Evolutionary conservation across 192 early-diverging fungal genomes (phyloP).

Genomic region (Dimargaris xerosporica): DNA sequence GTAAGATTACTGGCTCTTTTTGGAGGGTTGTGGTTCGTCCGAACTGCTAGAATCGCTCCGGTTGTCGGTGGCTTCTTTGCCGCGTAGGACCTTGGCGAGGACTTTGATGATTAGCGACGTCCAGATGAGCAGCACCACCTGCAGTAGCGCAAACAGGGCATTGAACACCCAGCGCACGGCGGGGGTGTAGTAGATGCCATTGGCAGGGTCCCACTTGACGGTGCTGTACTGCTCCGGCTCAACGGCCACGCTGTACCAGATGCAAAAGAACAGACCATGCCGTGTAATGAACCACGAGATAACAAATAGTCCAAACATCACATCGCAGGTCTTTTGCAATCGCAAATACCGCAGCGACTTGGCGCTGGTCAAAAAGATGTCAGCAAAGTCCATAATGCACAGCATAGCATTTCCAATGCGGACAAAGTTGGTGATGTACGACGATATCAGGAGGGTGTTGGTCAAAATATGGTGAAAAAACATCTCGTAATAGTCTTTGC

Average conservation of each 20-base stretch:
- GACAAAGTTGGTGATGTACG: conserved; percentile 51
- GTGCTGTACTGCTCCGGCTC: conserved; percentile 38
- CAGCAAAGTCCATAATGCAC: conserved; percentile 61
- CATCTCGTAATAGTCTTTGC: conserved; percentile 62
- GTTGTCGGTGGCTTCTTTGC: conserved; percentile 17
- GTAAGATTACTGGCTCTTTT: too few species aligned
- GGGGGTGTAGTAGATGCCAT: conserved; percentile 17
- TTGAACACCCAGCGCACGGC: conserved; percentile 5
- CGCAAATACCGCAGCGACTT: conserved; percentile 64
- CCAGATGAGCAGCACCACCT: conserved; percentile 21
- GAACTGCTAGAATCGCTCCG: conserved; percentile 14
- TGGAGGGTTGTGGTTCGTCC: too few species aligned
- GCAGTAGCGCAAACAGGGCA: conserved; percentile 15
- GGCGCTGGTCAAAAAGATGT: conserved; percentile 59
- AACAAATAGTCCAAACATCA: conserved; percentile 49
- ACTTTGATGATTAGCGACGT: conserved; percentile 19
- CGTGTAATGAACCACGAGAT: conserved; percentile 61
- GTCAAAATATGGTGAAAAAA: conserved; percentile 64
- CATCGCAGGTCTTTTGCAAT: conserved; percentile 35
- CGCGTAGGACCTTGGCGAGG: conserved; percentile 11
- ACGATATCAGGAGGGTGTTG: conserved; percentile 41
- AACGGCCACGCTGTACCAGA: conserved; percentile 37
- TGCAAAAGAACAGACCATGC: conserved; percentile 51
- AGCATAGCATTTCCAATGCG: conserved; percentile 68
- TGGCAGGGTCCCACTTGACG: conserved; percentile 25